These are phyloP conservation scores for Boletus rubescentipes DNA, from an alignment of 768 basidiomycete genomes.

Conservation along the genomic window DNA sequence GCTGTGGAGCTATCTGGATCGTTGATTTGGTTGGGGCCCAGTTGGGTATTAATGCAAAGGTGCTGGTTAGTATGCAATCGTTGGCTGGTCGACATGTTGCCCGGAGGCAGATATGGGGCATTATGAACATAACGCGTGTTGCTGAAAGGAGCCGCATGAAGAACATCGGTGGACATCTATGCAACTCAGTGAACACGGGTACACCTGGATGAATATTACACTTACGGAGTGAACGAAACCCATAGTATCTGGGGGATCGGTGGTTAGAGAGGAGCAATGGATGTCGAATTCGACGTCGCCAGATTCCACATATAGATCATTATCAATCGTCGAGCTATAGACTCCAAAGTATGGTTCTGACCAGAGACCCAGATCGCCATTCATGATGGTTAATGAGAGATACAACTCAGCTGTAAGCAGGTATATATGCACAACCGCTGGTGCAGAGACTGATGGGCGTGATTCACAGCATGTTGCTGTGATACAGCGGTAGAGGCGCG, in stretches of 20 bases:
- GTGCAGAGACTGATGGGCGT: background rate
- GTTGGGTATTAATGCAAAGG: slow-evolving; percentile 22
- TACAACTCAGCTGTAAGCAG: background rate
- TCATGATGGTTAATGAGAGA: slow-evolving; percentile 16
- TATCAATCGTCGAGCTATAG: background rate
- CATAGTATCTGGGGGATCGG: background rate
- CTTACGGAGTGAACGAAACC: slow-evolving; percentile 12
- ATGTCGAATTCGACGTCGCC: background rate
- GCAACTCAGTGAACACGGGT: slow-evolving; percentile 1
- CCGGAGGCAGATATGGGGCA: background rate
- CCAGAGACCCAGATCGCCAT: slow-evolving; percentile 1
- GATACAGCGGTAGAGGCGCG: background rate
- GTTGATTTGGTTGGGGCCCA: background rate
- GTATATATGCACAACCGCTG: slow-evolving; percentile 14
- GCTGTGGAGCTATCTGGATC: slow-evolving; percentile 20
- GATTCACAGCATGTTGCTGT: slow-evolving; percentile 30
- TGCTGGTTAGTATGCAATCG: slow-evolving; percentile 7
- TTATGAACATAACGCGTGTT: background rate
- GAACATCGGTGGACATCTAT: slow-evolving; percentile 5
- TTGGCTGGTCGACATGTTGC: background rate
- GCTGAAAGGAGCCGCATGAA: background rate
- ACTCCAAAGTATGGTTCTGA: slow-evolving; percentile 2
- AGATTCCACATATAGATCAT: background rate
- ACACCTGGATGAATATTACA: background rate
- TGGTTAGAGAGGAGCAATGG: background rate